These are phyloP conservation scores for Asterochloris erici DNA, from an alignment of 139 green algal genomes.

Conservation along the genomic window DNA sequence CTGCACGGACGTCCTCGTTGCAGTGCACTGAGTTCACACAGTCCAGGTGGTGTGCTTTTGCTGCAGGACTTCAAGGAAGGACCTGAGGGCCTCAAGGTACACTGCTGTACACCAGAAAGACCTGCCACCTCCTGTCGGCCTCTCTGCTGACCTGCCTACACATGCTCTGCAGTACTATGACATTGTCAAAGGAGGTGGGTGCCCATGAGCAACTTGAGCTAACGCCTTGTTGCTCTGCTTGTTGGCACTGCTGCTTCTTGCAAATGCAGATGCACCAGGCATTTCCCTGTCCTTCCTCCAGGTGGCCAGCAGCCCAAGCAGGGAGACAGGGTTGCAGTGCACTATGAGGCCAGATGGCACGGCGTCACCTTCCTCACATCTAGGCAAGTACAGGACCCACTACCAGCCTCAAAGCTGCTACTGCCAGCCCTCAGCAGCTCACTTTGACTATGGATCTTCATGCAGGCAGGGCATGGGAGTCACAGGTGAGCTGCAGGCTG, in stretches of 20 bases:
- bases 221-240: no score
- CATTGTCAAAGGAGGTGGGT: neutral
- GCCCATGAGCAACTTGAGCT: no score
- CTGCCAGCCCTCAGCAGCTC: no score
- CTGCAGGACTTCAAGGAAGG: neutral
- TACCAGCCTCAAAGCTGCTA: neutral
- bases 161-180: neutral
- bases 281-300: slow-evolving; percentile 16
- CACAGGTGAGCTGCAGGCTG: slow-evolving; percentile 27
- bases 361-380: slow-evolving; percentile 70
- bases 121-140: no score
- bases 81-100: neutral
- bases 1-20: no score
- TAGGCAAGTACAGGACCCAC: neutral
- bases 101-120: no score
- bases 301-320: slow-evolving; percentile 42
- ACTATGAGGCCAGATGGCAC: slow-evolving; percentile 76
- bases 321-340: slow-evolving; percentile 68
- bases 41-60: no score
- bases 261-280: no score
- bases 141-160: no score
- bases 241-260: no score
- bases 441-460: neutral
- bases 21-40: no score
- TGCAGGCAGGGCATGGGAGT: slow-evolving; percentile 77